Evolutionary conservation across 495 filamentous ascomycete species (phyloP).

Genomic region (Talaromyces liani): DNA sequence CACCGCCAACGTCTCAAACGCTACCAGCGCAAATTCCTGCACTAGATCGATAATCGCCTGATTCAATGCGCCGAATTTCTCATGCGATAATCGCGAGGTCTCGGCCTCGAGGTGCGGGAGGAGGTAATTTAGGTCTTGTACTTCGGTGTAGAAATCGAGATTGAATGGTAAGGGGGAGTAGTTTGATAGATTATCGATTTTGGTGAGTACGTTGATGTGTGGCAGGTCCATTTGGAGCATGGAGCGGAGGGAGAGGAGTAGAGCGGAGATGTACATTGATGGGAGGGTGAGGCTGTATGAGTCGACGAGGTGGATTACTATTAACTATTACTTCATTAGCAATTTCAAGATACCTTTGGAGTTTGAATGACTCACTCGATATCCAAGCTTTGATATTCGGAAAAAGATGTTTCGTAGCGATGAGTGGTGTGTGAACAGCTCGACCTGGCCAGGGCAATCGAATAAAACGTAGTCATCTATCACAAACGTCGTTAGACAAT

Average conservation of each 20-base stretch:
- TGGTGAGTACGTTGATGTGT: slow-evolving; percentile 90
- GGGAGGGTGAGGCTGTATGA: slow-evolving; percentile 86
- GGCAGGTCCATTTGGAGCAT: slow-evolving; percentile 98
- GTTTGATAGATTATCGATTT: slow-evolving; percentile 82
- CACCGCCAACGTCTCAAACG: slow-evolving; percentile 88
- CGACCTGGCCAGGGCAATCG: slow-evolving; percentile 94
- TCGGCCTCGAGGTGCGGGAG: slow-evolving; percentile 66
- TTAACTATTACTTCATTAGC: slow-evolving; percentile 52
- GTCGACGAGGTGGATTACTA: slow-evolving; percentile 84
- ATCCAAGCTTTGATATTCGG: slow-evolving; percentile 82
- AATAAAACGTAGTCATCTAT: slow-evolving; percentile 94
- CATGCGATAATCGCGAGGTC: slow-evolving; percentile 46
- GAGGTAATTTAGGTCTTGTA: slow-evolving; percentile 85
- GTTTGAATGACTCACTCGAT: slow-evolving; percentile 57
- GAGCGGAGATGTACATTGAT: slow-evolving; percentile 87
- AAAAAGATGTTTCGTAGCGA: slow-evolving; percentile 88
- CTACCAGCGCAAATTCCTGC: slow-evolving; percentile 79
- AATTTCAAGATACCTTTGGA: slow-evolving; percentile 6
- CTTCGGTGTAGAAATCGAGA: slow-evolving; percentile 93
- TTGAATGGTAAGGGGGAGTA: slow-evolving; percentile 86
- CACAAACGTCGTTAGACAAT: too few relatives aligned
- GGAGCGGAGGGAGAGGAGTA: slow-evolving; percentile 84
- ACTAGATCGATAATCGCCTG: slow-evolving; percentile 79
- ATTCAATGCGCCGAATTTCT: slow-evolving; percentile 78
- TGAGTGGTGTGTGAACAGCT: slow-evolving; percentile 90